Conservation (phyloP, 140 eudicot genomes). For the Oenanthe javanica region DNA sequence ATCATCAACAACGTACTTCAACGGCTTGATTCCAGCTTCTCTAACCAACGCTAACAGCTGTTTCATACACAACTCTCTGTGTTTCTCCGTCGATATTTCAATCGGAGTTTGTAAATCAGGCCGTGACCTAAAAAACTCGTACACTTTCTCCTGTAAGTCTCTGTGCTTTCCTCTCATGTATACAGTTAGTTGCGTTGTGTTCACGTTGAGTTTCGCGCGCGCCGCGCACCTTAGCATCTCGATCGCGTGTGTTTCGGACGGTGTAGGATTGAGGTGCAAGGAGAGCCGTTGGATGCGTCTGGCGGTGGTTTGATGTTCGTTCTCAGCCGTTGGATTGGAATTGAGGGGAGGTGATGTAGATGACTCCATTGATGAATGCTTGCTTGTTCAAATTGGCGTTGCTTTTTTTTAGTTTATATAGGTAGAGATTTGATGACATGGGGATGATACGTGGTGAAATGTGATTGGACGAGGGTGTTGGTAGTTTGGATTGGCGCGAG, state of each 20-base stretch:
- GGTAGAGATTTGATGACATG: background rate
- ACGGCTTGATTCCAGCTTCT: conserved; percentile 74
- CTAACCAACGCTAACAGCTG: conserved; percentile 74
- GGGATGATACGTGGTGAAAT: background rate
- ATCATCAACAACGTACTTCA: conserved; percentile 60
- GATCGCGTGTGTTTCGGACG: background rate
- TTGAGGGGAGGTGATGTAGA: background rate
- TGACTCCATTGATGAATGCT: conserved; percentile 2
- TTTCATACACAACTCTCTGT: conserved; percentile 68
- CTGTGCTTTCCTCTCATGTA: conserved; percentile 74
- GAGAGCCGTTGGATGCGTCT: conserved; percentile 57
- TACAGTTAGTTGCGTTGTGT: conserved; percentile 27
- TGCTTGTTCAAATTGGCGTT: background rate
- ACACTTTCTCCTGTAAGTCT: conserved; percentile 67
- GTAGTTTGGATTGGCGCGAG: background rate
- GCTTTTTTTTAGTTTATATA: background rate
- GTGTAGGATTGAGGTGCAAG: conserved; percentile 48
- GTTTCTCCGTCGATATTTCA: conserved; percentile 75
- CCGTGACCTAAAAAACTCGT: conserved; percentile 59
- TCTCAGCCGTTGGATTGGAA: conserved; percentile 16
- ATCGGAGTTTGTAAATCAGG: conserved; percentile 87
- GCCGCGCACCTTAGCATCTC: conserved; percentile 33
- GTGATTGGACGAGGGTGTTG: background rate
- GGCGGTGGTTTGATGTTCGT: conserved; percentile 28
- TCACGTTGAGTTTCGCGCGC: conserved; percentile 38